These are phyloP conservation scores for Rhynchospora pubera DNA, from an alignment of 176 grass and related monocot genomes.

Conservation along the genomic window DNA sequence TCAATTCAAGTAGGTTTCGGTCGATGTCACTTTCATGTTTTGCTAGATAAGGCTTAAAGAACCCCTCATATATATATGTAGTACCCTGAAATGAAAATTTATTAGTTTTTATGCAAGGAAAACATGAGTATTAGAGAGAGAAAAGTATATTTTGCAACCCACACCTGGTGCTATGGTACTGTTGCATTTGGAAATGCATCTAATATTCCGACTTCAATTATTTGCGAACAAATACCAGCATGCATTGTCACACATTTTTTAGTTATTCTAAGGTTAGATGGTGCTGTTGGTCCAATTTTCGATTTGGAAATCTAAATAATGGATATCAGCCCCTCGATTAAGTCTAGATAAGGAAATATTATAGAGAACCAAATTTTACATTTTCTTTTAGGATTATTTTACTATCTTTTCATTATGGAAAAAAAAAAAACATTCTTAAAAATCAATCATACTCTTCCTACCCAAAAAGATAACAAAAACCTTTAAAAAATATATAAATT, in stretches of 20 bases:
- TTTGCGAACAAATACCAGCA: not conserved
- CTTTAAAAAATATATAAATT: too few relatives aligned
- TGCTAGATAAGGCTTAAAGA: constrained; percentile 85
- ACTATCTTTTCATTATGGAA: too few relatives aligned
- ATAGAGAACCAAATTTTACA: too few relatives aligned
- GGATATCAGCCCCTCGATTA: too few relatives aligned
- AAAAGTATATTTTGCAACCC: not conserved
- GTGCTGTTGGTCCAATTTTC: too few relatives aligned
- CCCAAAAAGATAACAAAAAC: too few relatives aligned
- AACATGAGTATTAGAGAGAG: not conserved
- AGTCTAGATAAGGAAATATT: too few relatives aligned
- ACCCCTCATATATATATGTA: constrained; percentile 84
- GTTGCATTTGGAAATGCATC: constrained; percentile 3
- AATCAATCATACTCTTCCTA: too few relatives aligned
- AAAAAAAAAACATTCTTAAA: too few relatives aligned
- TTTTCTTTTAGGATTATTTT: too few relatives aligned
- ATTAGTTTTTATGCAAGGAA: not conserved
- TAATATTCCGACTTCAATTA: not conserved
- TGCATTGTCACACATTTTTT: not conserved
- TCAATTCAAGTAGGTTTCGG: constrained; percentile 77
- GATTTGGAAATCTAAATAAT: too few relatives aligned
- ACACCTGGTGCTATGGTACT: constrained; percentile 12
- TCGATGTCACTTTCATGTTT: constrained; percentile 98
- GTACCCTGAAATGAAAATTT: constrained; percentile 62
- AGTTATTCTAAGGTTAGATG: too few relatives aligned